These are phyloP conservation scores for Poa pratensis DNA, from an alignment of 176 grass and related monocot species.

Conservation along the genomic window DNA sequence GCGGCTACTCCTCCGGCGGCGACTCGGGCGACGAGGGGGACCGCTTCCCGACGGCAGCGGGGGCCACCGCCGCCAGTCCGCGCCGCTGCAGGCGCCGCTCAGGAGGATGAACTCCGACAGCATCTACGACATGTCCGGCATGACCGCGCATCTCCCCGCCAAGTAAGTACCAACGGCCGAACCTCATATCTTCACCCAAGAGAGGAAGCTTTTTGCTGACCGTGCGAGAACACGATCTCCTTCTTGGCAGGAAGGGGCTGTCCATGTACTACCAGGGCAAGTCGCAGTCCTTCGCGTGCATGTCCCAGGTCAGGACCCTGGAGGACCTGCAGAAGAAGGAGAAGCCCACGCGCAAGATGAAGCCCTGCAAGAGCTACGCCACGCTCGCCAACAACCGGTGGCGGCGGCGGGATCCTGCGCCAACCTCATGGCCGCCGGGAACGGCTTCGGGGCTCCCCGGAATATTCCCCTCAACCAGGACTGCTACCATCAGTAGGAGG, in stretches of 20 bases:
- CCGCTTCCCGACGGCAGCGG: slow-evolving; percentile 26
- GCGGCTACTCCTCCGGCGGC: slow-evolving; percentile 48
- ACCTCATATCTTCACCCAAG: too few relatives aligned
- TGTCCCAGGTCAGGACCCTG: slow-evolving; percentile 62
- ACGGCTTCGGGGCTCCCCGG: slow-evolving; percentile 40
- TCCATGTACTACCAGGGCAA: slow-evolving; percentile 78
- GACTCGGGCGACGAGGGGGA: slow-evolving; percentile 48
- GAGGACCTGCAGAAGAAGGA: slow-evolving; percentile 82
- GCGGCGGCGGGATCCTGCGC: slow-evolving; percentile 42
- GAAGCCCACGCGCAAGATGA: slow-evolving; percentile 59
- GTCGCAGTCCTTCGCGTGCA: slow-evolving; percentile 85
- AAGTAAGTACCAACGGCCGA: slow-evolving; percentile 23
- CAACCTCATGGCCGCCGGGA: slow-evolving; percentile 39
- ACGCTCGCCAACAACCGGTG: slow-evolving; percentile 38
- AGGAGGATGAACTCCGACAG: slow-evolving; percentile 54
- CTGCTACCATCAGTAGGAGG: slow-evolving; percentile 43
- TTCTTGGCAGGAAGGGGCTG: slow-evolving; percentile 65
- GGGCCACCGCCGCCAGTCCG: slow-evolving; percentile 22
- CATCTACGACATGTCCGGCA: slow-evolving; percentile 68
- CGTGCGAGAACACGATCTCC: neutral
- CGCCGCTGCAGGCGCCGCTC: slow-evolving; percentile 40
- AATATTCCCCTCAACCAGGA: slow-evolving; percentile 49
- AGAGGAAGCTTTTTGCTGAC: neutral
- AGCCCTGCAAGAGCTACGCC: slow-evolving; percentile 64
- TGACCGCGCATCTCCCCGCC: slow-evolving; percentile 60